Base-by-base conservation (phyloP, 2,329 filamentous ascomycete genomes). In the Phoma sp. region DNA sequence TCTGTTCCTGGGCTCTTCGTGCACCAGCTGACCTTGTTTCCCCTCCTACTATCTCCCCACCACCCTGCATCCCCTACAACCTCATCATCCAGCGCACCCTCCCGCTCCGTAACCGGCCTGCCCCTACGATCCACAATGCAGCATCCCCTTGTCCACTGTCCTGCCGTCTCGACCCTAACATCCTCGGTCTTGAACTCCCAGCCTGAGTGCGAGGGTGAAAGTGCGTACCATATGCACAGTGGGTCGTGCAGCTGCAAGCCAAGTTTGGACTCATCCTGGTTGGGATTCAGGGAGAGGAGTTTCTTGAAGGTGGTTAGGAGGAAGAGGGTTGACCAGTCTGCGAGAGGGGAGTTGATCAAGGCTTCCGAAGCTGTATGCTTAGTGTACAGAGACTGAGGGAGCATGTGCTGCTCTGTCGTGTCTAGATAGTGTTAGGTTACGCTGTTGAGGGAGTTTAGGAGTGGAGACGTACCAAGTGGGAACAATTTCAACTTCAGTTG, bases 101-200 rank as follows among this genome's bases (percentile, higher is more conserved):
- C 53, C 23, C 71, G 68, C 49, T 68, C 59, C 5, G 80, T 80
- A 68, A 85, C 85, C 58, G 77, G 80, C 47, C 86, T 77, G 30
- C 78, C 76, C 37, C 95, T 83, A 29, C 86, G 82, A 79, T 99
- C 95, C 33, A 92, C 80, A 26, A 98, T 83, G 69, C 92, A 93
- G 87, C 95, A 93, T 1, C 95, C 93, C 51, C 91, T 83, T 38
- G 93, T 96, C 95, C 95, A 99, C 78, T 98, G 95, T 1, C 93
- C 95, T 2, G 84, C 79, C 0, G 92, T 96, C 77, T 99, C 95
- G 33, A 99, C 81, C 17, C 95, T 84, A 50, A 99, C 88, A 72
- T 99, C 95, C 74, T 96, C 69, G n/a, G 67, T 60, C 15, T 65
- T 67, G 45, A 78, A 70, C 20, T 70, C 57, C 78, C 77, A 79